A percentile compares a stretch with the other conserved stretches of the same genome.
Evolutionary conservation across 2,329 filamentous ascomycete species (phyloP).

Genomic region (Paraphaeosphaeria sporulosa): DNA sequence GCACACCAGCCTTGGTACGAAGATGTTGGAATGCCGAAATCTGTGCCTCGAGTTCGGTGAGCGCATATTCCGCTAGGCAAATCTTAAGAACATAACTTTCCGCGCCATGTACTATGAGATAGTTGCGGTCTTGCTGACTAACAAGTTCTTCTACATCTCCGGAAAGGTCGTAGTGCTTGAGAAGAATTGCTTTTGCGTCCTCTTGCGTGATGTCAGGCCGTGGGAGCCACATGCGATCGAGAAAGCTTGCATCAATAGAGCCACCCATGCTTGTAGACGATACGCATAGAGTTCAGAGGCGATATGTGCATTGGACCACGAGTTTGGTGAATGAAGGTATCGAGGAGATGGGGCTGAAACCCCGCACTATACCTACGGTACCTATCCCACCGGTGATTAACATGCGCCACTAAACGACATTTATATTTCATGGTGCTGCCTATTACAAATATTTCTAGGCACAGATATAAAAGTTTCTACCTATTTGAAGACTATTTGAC

Average conservation of each 20-base stretch:
- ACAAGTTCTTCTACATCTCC: neutral
- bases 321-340: too few relatives aligned
- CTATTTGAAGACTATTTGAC: too few relatives aligned
- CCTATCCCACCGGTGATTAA: too few relatives aligned
- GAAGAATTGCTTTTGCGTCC: neutral
- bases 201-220: slow-evolving; percentile 1
- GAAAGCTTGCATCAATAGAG: neutral
- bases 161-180: neutral
- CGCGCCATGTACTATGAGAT: neutral
- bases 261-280: neutral
- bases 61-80: neutral
- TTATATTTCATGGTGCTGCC: too few relatives aligned
- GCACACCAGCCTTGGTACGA: neutral
- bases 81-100: neutral
- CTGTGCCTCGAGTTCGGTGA: neutral
- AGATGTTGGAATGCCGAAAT: slow-evolving; percentile 1
- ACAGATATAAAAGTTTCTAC: too few relatives aligned
- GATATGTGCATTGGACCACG: too few relatives aligned
- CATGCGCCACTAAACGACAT: too few relatives aligned
- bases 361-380: too few relatives aligned
- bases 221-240: slow-evolving; percentile 6
- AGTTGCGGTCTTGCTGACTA: slow-evolving; percentile 1
- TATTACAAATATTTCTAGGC: too few relatives aligned
- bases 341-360: too few relatives aligned
- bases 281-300: too few relatives aligned